Percentiles rank a stretch among this genome's conserved stretches.
These are phyloP conservation scores for Phialophora macrospora DNA, from an alignment of 2,329 filamentous ascomycete genomes.

Conservation along the genomic window DNA sequence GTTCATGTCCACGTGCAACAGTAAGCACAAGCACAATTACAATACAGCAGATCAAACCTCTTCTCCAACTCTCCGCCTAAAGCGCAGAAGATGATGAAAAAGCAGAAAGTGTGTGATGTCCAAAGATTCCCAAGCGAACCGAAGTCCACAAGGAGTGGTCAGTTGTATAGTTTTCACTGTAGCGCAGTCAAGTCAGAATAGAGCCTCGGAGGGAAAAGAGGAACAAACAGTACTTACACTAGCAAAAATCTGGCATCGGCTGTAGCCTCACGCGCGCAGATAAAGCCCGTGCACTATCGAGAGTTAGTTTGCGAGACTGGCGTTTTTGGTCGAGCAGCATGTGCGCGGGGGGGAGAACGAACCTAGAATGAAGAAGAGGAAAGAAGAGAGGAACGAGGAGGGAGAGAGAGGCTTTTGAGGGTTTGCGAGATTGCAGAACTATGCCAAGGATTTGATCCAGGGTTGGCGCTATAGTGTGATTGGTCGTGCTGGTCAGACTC, in stretches of 20 bases:
- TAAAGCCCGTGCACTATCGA: conserved; percentile 69
- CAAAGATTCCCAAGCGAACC: conserved; percentile 79
- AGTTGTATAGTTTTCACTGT: conserved; percentile 73
- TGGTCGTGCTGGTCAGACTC: not conserved
- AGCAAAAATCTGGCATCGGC: conserved; percentile 84
- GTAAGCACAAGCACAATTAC: no score
- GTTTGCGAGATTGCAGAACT: not conserved
- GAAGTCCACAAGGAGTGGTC: conserved; percentile 74
- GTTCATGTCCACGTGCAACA: no score
- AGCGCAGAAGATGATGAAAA: conserved; percentile 38
- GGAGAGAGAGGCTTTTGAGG: not conserved
- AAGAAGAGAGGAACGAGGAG: not conserved
- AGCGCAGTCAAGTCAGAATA: not conserved
- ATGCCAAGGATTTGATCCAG: not conserved
- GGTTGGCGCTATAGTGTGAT: not conserved
- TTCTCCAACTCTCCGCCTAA: conserved; percentile 35
- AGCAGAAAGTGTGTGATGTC: conserved; percentile 40
- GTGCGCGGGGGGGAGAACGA: not conserved
- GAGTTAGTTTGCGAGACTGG: not conserved
- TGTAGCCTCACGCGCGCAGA: conserved; percentile 77
- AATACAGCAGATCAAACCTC: conserved; percentile 15
- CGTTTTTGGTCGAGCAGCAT: not conserved
- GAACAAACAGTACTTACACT: conserved; percentile 50
- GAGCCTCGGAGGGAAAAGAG: no score
- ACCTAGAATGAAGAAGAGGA: not conserved